Conservation (phyloP, 106 monocot species). For the Vanilla planifolia region DNA sequence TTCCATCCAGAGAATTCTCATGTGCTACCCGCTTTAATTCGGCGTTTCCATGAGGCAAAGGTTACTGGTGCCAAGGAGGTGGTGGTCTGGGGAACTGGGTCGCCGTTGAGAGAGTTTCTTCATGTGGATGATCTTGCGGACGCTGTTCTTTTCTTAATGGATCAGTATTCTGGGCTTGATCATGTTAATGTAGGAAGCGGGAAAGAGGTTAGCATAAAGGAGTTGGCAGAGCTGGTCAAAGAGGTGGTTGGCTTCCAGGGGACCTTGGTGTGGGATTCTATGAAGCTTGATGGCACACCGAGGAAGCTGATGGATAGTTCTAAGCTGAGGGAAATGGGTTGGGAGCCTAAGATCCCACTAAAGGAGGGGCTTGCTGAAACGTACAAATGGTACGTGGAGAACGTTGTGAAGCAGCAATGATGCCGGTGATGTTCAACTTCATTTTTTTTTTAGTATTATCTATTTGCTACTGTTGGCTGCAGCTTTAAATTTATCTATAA, state of each 20-base stretch:
- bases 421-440: too few relatives aligned
- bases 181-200: slow-evolving; percentile 95
- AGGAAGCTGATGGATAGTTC: slow-evolving; percentile 94
- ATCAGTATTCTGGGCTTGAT: slow-evolving; percentile 58
- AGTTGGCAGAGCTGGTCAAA: slow-evolving; percentile 86
- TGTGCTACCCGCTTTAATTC: slow-evolving; percentile 74
- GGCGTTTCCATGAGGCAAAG: slow-evolving; percentile 93
- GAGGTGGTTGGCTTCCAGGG: slow-evolving; percentile 84
- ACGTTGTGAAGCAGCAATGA: slow-evolving; percentile 24
- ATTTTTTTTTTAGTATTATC: too few relatives aligned
- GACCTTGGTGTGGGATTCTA: slow-evolving; percentile 64
- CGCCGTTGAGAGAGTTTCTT: slow-evolving; percentile 85
- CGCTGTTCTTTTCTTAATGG: slow-evolving; percentile 81
- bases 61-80: slow-evolving; percentile 39
- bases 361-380: slow-evolving; percentile 75
- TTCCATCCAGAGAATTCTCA: slow-evolving; percentile 98
- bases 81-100: slow-evolving; percentile 88
- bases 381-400: slow-evolving; percentile 88
- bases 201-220: slow-evolving; percentile 82
- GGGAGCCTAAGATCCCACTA: slow-evolving; percentile 62
- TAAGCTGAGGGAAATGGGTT: slow-evolving; percentile 61
- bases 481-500: too few relatives aligned
- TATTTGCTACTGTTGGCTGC: too few relatives aligned
- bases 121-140: slow-evolving; percentile 92
- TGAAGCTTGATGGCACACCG: slow-evolving; percentile 90